A percentile compares a stretch with the other conserved stretches of the same genome.
Evolutionary conservation across 2,329 filamentous ascomycete genomes (phyloP).

Genomic region (Colletotrichum shisoi): DNA sequence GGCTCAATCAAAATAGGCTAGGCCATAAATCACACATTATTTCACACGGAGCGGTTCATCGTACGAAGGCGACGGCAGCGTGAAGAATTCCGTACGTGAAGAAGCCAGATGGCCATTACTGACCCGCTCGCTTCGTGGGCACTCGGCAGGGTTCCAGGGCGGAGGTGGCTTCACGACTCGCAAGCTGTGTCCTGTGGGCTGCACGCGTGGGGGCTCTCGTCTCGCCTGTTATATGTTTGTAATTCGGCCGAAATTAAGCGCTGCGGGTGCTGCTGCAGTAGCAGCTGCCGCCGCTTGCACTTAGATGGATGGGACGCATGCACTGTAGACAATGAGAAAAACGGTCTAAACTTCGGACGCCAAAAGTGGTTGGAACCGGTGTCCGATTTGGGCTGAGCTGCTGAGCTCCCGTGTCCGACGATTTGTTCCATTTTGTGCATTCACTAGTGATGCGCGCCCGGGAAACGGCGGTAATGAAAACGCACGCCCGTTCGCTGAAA

Average conservation of each 20-base stretch:
- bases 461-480: neutral
- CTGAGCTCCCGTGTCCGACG: conserved; percentile 9
- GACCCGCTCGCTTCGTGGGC: conserved; percentile 33
- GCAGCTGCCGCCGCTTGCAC: neutral
- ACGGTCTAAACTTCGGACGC: neutral
- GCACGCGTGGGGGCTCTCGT: conserved; percentile 2
- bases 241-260: conserved; percentile 14
- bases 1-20: too few relatives aligned
- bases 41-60: too few relatives aligned
- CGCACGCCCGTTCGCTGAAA: conserved; percentile 8
- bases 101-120: conserved; percentile 15
- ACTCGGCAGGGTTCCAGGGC: conserved; percentile 28
- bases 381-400: conserved; percentile 3
- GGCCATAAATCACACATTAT: too few relatives aligned
- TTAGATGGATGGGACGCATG: neutral
- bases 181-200: neutral
- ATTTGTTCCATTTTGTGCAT: conserved; percentile 9
- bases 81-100: conserved; percentile 12
- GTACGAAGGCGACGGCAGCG: neutral
- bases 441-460: neutral
- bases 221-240: neutral
- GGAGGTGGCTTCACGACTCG: conserved; percentile 18
- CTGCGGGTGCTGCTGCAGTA: conserved; percentile 7
- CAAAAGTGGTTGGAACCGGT: neutral
- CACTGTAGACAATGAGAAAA: neutral